phyloP scores from a whole-genome alignment of 2,329 filamentous ascomycete species.

The Cryphonectria carpinicola region DNA sequence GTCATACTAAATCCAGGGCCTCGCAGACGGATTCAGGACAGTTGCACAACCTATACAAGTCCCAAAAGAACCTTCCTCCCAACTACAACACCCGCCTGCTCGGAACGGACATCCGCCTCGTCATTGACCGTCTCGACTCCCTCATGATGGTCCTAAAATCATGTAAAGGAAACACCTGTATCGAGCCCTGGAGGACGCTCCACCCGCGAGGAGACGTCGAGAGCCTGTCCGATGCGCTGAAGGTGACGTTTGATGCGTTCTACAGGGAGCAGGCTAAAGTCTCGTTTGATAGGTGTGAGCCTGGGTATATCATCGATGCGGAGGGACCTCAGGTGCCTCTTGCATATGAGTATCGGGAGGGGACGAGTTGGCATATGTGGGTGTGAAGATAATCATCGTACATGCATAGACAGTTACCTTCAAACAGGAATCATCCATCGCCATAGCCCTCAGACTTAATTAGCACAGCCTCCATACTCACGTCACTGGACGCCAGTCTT shows the following conservation, averaged over 20 bases:
- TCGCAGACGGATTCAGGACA: slow-evolving; percentile 26
- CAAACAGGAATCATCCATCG: background rate
- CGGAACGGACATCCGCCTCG: background rate
- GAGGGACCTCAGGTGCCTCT: slow-evolving; percentile 23
- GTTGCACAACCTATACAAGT: slow-evolving; percentile 26
- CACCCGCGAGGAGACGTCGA: slow-evolving; percentile 23
- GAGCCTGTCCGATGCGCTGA: slow-evolving; percentile 31
- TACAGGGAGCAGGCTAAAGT: slow-evolving; percentile 31
- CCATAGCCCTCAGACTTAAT: background rate
- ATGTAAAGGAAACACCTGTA: slow-evolving; percentile 29
- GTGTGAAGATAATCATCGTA: slow-evolving; percentile 4
- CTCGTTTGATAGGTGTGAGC: slow-evolving; percentile 30
- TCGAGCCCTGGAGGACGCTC: slow-evolving; percentile 30
- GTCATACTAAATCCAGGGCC: background rate
- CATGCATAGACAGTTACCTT: background rate
- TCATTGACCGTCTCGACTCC: slow-evolving; percentile 31
- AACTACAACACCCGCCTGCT: slow-evolving; percentile 30
- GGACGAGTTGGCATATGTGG: slow-evolving; percentile 27
- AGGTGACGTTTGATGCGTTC: slow-evolving; percentile 30
- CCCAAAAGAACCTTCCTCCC: background rate
- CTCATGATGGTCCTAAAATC: slow-evolving; percentile 33
- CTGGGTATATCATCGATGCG: slow-evolving; percentile 25
- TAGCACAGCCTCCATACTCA: background rate
- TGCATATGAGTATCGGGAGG: slow-evolving; percentile 23
- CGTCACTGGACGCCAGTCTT: background rate